Percentiles rank a stretch among this genome's conserved stretches.
phyloP scores from a whole-genome alignment of 441 rosid genomes.

The Iberis amara region DNA sequence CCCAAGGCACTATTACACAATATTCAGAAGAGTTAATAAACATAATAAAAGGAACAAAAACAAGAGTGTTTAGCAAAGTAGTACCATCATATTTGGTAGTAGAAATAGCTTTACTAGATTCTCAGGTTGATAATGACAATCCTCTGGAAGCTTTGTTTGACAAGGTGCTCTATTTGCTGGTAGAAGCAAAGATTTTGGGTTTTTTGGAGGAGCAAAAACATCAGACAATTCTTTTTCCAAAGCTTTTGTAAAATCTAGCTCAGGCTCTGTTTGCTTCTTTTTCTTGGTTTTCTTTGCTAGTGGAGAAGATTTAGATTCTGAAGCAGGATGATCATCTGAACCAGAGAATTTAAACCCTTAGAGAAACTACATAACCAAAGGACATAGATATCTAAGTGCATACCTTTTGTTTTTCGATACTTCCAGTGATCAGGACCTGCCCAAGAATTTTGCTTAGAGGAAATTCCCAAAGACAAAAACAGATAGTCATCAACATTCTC shows the following conservation, averaged over 20 bases:
- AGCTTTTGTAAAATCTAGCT: conserved; percentile 63
- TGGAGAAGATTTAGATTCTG: conserved; percentile 40
- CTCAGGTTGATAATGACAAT: conserved; percentile 94
- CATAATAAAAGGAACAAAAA: not conserved
- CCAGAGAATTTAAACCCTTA: conserved; percentile 18
- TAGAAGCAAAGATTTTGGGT: conserved; percentile 59
- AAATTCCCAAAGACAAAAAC: conserved; percentile 57
- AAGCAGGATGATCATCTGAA: conserved; percentile 39
- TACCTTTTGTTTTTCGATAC: conserved; percentile 68
- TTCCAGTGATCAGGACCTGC: conserved; percentile 99
- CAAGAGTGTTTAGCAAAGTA: conserved; percentile 15
- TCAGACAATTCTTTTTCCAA: conserved; percentile 58
- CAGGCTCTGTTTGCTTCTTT: conserved; percentile 61
- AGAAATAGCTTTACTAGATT: conserved; percentile 80
- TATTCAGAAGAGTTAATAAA: conserved; percentile 26
- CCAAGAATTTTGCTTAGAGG: conserved; percentile 80
- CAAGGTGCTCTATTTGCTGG: conserved; percentile 62
- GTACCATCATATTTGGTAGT: conserved; percentile 76
- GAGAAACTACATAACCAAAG: conserved; percentile 21
- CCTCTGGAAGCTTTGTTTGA: conserved; percentile 77
- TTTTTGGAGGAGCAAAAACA: conserved; percentile 76
- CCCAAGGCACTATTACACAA: conserved; percentile 73
- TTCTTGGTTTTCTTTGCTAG: conserved; percentile 49
- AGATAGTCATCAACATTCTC: conserved; percentile 57
- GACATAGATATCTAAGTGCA: conserved; percentile 8